These are phyloP conservation scores for Trypanosoma caninum DNA, from an alignment of 208 protist species.

Conservation along the genomic window DNA sequence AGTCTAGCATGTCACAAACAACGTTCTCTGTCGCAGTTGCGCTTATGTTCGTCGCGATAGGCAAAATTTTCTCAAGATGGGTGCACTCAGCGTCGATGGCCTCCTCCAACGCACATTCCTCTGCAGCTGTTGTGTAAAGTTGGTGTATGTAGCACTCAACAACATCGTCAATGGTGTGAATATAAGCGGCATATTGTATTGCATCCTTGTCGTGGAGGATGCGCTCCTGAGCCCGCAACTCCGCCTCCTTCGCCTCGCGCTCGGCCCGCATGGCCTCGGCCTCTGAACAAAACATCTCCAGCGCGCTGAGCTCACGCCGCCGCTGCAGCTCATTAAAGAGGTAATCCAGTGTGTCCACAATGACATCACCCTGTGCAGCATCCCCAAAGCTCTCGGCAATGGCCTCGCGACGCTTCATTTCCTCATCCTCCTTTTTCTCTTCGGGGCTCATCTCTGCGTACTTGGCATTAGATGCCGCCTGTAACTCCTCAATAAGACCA, in stretches of 20 bases:
- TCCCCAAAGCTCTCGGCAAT: constrained; percentile 54
- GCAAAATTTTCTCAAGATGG: constrained; percentile 38
- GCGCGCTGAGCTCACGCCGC: constrained; percentile 58
- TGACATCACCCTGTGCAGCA: constrained; percentile 70
- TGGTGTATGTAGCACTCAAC: constrained; percentile 69
- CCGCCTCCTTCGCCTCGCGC: constrained; percentile 78
- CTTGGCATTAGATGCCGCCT: constrained; percentile 86
- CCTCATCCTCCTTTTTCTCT: constrained; percentile 35
- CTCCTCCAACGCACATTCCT: constrained; percentile 60
- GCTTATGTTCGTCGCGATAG: constrained; percentile 23
- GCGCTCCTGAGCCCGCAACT: constrained; percentile 59
- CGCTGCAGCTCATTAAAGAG: constrained; percentile 80
- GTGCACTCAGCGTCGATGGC: constrained; percentile 49
- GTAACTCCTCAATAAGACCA: constrained; percentile 90
- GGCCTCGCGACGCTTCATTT: constrained; percentile 37
- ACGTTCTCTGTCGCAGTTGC: constrained; percentile 31
- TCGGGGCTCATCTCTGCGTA: constrained; percentile 47
- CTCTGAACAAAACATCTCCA: constrained; percentile 51
- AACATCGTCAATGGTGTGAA: constrained; percentile 57
- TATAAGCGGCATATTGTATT: constrained; percentile 61
- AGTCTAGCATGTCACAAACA: constrained; percentile 82
- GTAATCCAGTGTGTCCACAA: constrained; percentile 83
- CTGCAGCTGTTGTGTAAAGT: constrained; percentile 33
- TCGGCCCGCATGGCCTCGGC: constrained; percentile 65
- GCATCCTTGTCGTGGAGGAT: constrained; percentile 70